phyloP scores from a whole-genome alignment of 192 early-diverging fungal species.

The Backusella australiensis region DNA sequence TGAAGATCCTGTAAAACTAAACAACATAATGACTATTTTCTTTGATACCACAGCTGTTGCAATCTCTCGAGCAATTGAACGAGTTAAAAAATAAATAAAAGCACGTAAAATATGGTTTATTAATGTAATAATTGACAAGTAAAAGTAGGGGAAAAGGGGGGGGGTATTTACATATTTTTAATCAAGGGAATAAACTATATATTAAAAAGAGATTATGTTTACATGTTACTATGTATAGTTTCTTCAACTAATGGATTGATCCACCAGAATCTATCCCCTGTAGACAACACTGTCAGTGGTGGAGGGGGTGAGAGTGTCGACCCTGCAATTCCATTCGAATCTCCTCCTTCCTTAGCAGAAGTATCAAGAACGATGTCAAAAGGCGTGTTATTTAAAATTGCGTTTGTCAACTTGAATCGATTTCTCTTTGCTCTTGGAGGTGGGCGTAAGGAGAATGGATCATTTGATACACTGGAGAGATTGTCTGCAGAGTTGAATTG shows the following conservation, averaged over 20 bases:
- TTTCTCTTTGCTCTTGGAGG: conserved; percentile 8
- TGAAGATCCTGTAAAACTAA: background rate
- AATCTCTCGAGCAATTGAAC: background rate
- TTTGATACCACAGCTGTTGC: conserved; percentile 2
- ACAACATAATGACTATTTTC: background rate
- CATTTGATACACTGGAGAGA: background rate
- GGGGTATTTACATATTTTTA: background rate
- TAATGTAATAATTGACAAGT: background rate
- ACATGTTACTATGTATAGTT: background rate
- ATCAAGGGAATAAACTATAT: background rate
- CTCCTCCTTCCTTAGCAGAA: background rate
- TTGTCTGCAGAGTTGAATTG: background rate
- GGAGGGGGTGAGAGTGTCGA: background rate
- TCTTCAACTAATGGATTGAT: background rate
- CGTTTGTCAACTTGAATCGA: background rate
- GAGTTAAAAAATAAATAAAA: background rate
- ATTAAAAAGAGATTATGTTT: background rate
- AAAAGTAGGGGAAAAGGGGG: background rate
- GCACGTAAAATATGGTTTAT: background rate
- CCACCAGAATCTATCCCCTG: conserved; percentile 12
- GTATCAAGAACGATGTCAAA: background rate
- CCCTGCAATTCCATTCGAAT: background rate
- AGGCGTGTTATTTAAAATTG: background rate
- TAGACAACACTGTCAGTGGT: background rate
- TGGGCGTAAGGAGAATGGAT: conserved; percentile 2